Evolutionary conservation across 2,329 filamentous ascomycete genomes (phyloP).

Genomic region (Pleoardoris graminearum): DNA sequence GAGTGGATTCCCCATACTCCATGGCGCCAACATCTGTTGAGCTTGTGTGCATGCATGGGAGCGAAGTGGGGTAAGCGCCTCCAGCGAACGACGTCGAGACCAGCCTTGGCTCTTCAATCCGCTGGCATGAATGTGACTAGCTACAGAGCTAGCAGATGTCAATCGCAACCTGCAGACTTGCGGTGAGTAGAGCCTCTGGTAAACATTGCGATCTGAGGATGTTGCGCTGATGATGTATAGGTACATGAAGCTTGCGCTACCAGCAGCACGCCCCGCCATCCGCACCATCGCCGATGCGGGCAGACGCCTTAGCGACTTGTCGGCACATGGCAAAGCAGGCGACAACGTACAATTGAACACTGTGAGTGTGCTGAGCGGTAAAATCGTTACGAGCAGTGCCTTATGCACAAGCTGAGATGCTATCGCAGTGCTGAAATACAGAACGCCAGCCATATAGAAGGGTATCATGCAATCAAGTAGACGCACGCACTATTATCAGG

Average conservation of each 20-base stretch:
- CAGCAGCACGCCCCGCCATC: conserved; percentile 10
- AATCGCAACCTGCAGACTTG: not conserved
- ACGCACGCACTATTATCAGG: conserved; percentile 12
- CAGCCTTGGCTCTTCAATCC: too few relatives aligned
- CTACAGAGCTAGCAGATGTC: not conserved
- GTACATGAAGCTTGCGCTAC: conserved; percentile 17
- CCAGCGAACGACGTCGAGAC: not conserved
- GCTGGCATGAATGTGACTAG: too few relatives aligned
- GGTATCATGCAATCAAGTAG: conserved; percentile 19
- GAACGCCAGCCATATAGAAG: conserved; percentile 7
- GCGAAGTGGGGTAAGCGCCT: conserved; percentile 3
- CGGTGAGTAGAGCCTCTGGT: not conserved
- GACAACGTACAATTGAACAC: too few relatives aligned
- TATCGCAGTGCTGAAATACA: conserved; percentile 2
- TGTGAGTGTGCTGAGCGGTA: too few relatives aligned
- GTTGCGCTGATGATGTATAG: conserved; percentile 9
- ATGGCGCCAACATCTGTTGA: conserved; percentile 13
- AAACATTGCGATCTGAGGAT: not conserved
- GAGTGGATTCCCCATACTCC: conserved; percentile 1
- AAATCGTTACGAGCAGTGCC: not conserved
- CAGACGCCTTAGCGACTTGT: conserved; percentile 3
- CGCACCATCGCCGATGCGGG: conserved; percentile 2
- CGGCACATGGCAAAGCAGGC: not conserved
- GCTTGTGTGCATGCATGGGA: conserved; percentile 16
- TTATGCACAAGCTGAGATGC: not conserved